Evolutionary conservation across 176 grass and related monocot genomes (phyloP).

Genomic region (Paspalum notatum): DNA sequence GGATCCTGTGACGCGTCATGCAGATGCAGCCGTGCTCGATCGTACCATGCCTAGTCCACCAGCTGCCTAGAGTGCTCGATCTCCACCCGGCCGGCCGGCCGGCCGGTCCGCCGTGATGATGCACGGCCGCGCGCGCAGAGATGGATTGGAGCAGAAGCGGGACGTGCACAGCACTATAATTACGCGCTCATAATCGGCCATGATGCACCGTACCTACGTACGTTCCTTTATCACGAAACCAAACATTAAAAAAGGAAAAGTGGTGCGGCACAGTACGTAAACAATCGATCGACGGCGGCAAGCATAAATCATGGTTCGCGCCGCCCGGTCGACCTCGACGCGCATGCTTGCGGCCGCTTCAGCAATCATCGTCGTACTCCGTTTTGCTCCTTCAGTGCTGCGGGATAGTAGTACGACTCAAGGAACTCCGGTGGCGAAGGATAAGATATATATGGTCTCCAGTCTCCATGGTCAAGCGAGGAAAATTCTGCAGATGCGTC

Average conservation of each 20-base stretch:
- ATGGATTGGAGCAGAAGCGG: slow-evolving; percentile 24
- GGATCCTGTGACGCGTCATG: neutral
- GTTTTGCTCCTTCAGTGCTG: too few species aligned
- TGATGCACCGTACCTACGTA: neutral
- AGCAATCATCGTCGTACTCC: too few species aligned
- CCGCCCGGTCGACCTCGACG: slow-evolving; percentile 1
- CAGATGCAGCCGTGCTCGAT: neutral
- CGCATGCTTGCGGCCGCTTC: too few species aligned
- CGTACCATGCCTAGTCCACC: neutral
- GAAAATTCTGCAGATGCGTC: too few species aligned
- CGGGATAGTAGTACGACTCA: too few species aligned
- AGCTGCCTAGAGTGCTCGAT: too few species aligned
- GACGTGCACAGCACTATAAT: slow-evolving; percentile 39
- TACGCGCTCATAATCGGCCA: neutral
- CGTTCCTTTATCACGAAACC: too few species aligned
- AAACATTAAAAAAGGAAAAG: too few species aligned
- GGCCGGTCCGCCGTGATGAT: neutral
- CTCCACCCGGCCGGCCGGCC: neutral
- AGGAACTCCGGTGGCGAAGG: too few species aligned
- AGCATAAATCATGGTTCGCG: slow-evolving; percentile 13
- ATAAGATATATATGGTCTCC: too few species aligned
- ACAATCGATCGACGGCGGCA: slow-evolving; percentile 1
- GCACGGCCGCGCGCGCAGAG: neutral
- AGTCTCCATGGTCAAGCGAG: too few species aligned
- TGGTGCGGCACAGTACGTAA: neutral